Conservation (phyloP, 257 asterid species). For the Fraxinus americana region DNA sequence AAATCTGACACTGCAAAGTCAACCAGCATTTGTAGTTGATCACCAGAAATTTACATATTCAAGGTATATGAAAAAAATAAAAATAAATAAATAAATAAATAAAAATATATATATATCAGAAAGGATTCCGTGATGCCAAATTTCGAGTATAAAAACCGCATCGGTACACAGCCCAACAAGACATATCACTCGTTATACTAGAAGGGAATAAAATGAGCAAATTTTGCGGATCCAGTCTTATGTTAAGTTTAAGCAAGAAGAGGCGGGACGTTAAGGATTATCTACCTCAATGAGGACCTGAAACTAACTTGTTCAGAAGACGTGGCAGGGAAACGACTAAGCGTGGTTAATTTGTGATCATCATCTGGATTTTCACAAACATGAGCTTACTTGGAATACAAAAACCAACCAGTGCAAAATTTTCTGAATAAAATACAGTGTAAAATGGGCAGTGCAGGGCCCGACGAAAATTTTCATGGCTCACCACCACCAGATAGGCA, state of each 20-base stretch:
- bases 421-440: neutral
- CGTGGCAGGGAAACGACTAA: neutral
- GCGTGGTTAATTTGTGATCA: neutral
- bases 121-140: neutral
- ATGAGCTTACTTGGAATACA: neutral
- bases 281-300: neutral
- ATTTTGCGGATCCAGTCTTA: neutral
- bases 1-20: slow-evolving; percentile 46
- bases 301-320: neutral
- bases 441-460: neutral
- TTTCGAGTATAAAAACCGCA: neutral
- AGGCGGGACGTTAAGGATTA: neutral
- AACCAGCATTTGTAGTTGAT: slow-evolving; percentile 17
- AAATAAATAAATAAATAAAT: too few species aligned
- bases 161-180: neutral
- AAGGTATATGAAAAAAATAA: neutral
- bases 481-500: neutral
- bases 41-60: slow-evolving; percentile 6
- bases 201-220: neutral
- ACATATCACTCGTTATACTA: neutral
- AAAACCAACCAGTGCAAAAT: neutral
- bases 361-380: slow-evolving; percentile 1
- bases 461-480: neutral
- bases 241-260: neutral
- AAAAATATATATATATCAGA: neutral